Evolutionary conservation across 2,329 filamentous ascomycete genomes (phyloP).

Genomic region (Cladosporium sp.): DNA sequence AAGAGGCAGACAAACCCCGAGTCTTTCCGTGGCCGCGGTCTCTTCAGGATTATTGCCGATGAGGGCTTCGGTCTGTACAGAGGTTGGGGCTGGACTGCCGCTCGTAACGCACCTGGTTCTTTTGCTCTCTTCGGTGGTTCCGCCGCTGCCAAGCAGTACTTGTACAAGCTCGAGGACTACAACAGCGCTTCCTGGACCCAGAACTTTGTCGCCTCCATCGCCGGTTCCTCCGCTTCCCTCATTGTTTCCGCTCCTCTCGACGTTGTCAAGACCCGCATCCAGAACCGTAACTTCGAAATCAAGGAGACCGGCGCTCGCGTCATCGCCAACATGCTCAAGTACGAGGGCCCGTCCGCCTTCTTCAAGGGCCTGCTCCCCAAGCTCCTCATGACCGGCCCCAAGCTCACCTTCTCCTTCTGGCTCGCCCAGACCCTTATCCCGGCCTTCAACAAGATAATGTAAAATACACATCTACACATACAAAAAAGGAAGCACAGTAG

Average conservation of each 20-base stretch:
- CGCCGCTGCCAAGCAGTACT: constrained; percentile 94
- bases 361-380: constrained; percentile 98
- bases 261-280: constrained; percentile 96
- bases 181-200: constrained; percentile 91
- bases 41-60: constrained; percentile 84
- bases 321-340: constrained; percentile 83
- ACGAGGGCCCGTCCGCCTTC: constrained; percentile 82
- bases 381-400: constrained; percentile 97
- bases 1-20: constrained; percentile 99
- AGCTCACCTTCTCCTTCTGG: constrained; percentile 99
- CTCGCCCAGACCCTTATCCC: constrained; percentile 97
- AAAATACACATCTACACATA: constrained; percentile 20
- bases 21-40: constrained; percentile 88
- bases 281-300: constrained; percentile 98
- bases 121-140: constrained; percentile 98
- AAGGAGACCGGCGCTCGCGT: constrained; percentile 92
- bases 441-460: constrained; percentile 70
- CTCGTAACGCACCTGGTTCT: constrained; percentile 91
- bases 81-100: constrained; percentile 96
- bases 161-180: constrained; percentile 87
- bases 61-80: constrained; percentile 95
- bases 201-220: constrained; percentile 96
- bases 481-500: background rate
- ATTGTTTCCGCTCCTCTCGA: constrained; percentile 94
- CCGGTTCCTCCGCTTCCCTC: constrained; percentile 89